Evolutionary conservation across 352 stramenopile genomes (phyloP), one percentile per base, ranked within the genome.

Genomic region (Globisporangium rhizosaccharum): DNA sequence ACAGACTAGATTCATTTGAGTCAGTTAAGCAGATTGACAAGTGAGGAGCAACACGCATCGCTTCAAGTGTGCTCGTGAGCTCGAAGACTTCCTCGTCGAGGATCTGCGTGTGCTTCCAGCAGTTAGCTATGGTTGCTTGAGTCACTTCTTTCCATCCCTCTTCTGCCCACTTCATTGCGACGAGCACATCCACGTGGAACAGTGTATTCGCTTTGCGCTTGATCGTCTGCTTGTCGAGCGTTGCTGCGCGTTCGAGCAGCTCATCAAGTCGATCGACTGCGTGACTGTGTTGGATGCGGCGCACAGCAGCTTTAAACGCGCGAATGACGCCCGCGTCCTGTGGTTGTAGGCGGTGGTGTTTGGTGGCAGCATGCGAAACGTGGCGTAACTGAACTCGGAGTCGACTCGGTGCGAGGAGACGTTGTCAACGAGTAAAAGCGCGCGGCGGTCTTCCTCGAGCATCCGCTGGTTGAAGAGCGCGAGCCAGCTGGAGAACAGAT

Each of bases 1-100:
- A 50, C 66, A 15, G 64, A 77, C 41, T 62, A 72, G n/a, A 62
- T 67, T 50, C 14, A 26, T 50, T 50, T 12, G n/a, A 50, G 45
- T 36, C n/a, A 20, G 15, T 47, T 10, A 10, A 36, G 30, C 3
- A 36, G 30, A 36, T 36, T 8, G 30, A 8, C 30, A 36, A 36
- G 4, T 3, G 30, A 3, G 30, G 30, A 36, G 30, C 30, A 36
- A 36, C 30, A 8, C 30, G 30, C 30, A 36, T 8, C 9, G 30
- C 30, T 10, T 8, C 30, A 8, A 36, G 30, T 8, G 30, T 8
- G 30, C 30, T 36, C 30, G 30, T 49, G n/a, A 26, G 23, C 18
- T 48, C 30, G 30, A 36, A 8, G 3, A 36, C 30, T 10, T 36
- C 30, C 3, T 36, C 30, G 30, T 36, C 30, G 9, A 36, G 4